Conservation (phyloP, 1,284 basidiomycete species). For the Xerocomus cyaneibrunnescens region DNA sequence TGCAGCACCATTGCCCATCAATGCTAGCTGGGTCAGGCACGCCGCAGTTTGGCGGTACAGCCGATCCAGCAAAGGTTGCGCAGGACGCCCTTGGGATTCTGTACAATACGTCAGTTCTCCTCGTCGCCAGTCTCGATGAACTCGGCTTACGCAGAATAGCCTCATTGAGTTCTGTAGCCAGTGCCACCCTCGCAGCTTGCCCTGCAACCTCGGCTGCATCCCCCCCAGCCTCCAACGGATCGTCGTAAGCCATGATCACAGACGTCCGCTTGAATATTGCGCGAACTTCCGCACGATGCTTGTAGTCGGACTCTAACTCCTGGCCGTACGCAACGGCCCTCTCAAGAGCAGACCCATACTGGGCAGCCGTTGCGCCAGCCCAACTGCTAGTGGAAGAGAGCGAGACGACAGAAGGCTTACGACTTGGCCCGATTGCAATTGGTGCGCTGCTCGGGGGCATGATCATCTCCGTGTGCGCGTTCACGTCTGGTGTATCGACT, state of each 20-base stretch:
- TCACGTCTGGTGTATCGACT: conserved; percentile 13
- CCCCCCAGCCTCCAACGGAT: conserved; percentile 64
- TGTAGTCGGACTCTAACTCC: conserved; percentile 64
- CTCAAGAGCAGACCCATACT: conserved; percentile 58
- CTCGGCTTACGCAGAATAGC: conserved; percentile 70
- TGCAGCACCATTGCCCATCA: conserved; percentile 68
- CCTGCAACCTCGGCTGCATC: conserved; percentile 65
- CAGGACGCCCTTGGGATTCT: conserved; percentile 77
- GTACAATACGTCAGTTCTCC: conserved; percentile 8
- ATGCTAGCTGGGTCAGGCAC: conserved; percentile 64
- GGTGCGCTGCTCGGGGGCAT: conserved; percentile 27
- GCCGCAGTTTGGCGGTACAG: conserved; percentile 71
- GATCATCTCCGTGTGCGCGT: conserved; percentile 22
- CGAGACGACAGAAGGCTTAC: conserved; percentile 29
- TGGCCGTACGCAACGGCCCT: conserved; percentile 71
- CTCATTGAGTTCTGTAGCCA: conserved; percentile 77
- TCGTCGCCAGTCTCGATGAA: conserved; percentile 1
- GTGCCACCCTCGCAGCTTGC: conserved; percentile 57
- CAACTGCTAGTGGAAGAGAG: conserved; percentile 26
- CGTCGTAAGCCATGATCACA: conserved; percentile 73
- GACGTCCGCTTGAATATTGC: conserved; percentile 69
- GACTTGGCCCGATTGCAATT: conserved; percentile 33
- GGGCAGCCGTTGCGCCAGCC: conserved; percentile 36
- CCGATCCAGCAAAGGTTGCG: conserved; percentile 69
- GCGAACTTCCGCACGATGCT: conserved; percentile 63